Conservation (phyloP, 805 yeast genomes). For the Yamadazyma insecticola region DNA sequence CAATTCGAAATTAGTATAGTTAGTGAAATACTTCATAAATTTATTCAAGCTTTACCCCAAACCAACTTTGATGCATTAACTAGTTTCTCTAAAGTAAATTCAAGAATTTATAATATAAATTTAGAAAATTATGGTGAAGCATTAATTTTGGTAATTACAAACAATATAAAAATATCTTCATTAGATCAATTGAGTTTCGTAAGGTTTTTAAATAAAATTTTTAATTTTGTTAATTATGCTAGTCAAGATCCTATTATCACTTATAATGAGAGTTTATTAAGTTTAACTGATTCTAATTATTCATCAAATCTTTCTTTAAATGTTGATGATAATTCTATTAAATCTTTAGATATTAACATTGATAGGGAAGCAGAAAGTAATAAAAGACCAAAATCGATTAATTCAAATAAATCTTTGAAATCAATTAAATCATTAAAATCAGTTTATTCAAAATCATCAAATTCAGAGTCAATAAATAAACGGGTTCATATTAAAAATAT, state of each 20-base stretch:
- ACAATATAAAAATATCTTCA: no score
- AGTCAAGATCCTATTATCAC: constrained; percentile 8
- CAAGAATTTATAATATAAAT: constrained; percentile 9
- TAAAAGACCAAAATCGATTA: not conserved
- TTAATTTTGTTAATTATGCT: constrained; percentile 1
- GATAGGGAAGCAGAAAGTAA: not conserved
- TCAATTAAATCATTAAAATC: no score
- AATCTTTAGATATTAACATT: not conserved
- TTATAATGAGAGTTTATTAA: constrained; percentile 7
- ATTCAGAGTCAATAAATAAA: not conserved
- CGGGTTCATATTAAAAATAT: constrained; percentile 2
- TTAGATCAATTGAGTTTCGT: constrained; percentile 2
- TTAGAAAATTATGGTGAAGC: constrained; percentile 5
- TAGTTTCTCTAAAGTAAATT: constrained; percentile 10
- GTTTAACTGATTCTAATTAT: constrained; percentile 11
- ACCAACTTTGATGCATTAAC: no score
- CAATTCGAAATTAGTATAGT: no score
- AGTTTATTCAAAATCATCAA: not conserved
- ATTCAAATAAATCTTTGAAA: no score
- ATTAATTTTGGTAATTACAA: constrained; percentile 4
- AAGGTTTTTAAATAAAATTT: constrained; percentile 7
- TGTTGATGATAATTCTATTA: constrained; percentile 4
- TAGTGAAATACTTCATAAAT: no score
- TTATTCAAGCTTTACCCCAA: no score
- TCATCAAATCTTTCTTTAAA: constrained; percentile 8